Percentiles rank a stretch among this genome's conserved stretches.
Evolutionary conservation across 1,284 basidiomycete species (phyloP).

Genomic region (Peniophora sp.): DNA sequence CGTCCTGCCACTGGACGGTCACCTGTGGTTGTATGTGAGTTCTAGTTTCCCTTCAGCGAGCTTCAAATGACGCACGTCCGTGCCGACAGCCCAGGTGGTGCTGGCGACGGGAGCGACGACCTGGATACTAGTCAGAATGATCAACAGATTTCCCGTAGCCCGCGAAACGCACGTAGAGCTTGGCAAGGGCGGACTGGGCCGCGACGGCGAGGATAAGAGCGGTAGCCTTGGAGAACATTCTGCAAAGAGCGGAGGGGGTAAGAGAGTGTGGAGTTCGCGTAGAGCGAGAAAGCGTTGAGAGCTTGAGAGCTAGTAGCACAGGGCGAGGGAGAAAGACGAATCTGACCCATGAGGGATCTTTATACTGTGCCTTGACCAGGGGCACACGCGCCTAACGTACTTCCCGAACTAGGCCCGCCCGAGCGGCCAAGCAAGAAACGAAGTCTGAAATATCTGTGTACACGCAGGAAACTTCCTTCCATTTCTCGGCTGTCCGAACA

Average conservation of each 20-base stretch:
- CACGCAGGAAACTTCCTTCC: no score
- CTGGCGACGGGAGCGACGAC: slow-evolving; percentile 50
- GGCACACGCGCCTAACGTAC: no score
- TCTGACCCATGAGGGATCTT: no score
- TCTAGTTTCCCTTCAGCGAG: no score
- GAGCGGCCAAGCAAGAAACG: no score
- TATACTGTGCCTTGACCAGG: no score
- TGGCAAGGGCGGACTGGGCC: slow-evolving; percentile 33
- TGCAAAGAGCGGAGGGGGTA: slow-evolving; percentile 24
- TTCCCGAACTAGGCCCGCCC: no score
- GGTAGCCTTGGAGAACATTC: slow-evolving; percentile 37
- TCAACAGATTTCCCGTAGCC: not conserved
- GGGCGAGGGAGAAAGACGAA: no score
- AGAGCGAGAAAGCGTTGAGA: slow-evolving; percentile 1
- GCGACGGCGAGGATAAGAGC: slow-evolving; percentile 43
- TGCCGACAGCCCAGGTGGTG: slow-evolving; percentile 51
- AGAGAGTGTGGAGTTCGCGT: slow-evolving; percentile 29
- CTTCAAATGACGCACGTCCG: slow-evolving; percentile 16
- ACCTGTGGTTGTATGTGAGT: slow-evolving; percentile 14
- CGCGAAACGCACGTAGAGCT: slow-evolving; percentile 4
- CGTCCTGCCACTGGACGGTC: slow-evolving; percentile 65
- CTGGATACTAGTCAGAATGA: slow-evolving; percentile 25
- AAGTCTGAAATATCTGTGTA: no score
- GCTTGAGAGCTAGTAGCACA: not conserved
- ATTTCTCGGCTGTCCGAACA: no score